Conservation (phyloP, 2,329 filamentous ascomycete species). For the Calonectria ilicicola region DNA sequence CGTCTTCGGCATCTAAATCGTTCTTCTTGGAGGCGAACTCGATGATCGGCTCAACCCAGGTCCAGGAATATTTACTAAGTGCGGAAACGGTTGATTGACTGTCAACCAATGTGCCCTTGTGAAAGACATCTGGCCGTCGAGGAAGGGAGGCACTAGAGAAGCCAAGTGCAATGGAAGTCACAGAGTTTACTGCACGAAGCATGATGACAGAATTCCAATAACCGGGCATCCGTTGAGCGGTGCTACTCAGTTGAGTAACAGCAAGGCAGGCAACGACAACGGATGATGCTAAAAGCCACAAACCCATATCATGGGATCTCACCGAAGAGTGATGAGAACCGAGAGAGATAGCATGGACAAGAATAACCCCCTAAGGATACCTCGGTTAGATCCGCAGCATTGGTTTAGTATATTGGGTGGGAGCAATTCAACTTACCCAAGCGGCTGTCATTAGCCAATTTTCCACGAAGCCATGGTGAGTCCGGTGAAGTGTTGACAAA, state of each 20-base stretch:
- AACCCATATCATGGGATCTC: constrained; percentile 64
- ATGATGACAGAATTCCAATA: constrained; percentile 57
- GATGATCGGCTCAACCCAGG: constrained; percentile 71
- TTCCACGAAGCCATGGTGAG: constrained; percentile 56
- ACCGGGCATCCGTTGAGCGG: constrained; percentile 45
- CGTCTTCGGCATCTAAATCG: constrained; percentile 70
- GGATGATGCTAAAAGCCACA: constrained; percentile 63
- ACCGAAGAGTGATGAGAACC: constrained; percentile 63
- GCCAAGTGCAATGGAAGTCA: constrained; percentile 56
- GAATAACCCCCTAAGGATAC: constrained; percentile 58
- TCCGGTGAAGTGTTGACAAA: constrained; percentile 56
- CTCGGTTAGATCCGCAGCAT: constrained; percentile 5
- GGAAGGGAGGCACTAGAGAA: constrained; percentile 68
- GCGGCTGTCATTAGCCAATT: constrained; percentile 70
- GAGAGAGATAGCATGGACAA: constrained; percentile 64
- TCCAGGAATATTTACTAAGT: constrained; percentile 72
- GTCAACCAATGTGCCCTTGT: constrained; percentile 71
- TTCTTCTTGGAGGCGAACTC: constrained; percentile 66
- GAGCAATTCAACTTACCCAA: constrained; percentile 68
- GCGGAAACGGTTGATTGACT: constrained; percentile 71
- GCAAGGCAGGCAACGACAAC: constrained; percentile 57
- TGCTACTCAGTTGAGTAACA: constrained; percentile 57
- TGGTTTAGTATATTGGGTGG: not conserved
- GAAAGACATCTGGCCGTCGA: constrained; percentile 75
- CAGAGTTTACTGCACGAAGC: constrained; percentile 60